A percentile compares a stretch with the other conserved stretches of the same genome.
Conservation (phyloP, 108 stramenopile genomes). For the Nitzschia palea region DNA sequence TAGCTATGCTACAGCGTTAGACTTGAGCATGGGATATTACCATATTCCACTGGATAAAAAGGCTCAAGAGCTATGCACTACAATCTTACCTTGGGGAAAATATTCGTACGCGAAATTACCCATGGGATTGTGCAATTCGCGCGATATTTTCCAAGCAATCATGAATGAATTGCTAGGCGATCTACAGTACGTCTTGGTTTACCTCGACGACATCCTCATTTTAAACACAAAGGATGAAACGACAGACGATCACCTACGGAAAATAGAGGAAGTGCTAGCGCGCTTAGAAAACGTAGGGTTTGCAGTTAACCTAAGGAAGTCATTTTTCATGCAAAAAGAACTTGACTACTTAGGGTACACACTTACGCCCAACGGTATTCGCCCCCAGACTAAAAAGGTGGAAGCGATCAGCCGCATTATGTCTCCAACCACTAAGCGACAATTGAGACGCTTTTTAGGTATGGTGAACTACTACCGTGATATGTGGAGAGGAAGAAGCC, state of each 20-base stretch:
- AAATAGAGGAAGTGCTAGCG: conserved; percentile 14
- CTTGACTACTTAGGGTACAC: conserved; percentile 38
- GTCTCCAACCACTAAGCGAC: conserved; percentile 20
- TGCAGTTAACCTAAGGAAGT: conserved; percentile 25
- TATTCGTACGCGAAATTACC: conserved; percentile 25
- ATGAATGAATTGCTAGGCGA: conserved; percentile 32
- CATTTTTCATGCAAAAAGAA: conserved; percentile 19
- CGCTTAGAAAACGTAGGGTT: conserved; percentile 18
- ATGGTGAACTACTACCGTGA: conserved; percentile 49
- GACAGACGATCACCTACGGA: conserved; percentile 27
- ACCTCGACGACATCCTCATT: conserved; percentile 39
- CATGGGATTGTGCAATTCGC: conserved; percentile 16
- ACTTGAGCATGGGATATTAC: conserved; percentile 39
- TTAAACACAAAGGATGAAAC: neutral
- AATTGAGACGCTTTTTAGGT: conserved; percentile 44
- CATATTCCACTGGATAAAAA: conserved; percentile 28
- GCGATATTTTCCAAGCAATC: conserved; percentile 31
- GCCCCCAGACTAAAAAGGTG: conserved; percentile 44
- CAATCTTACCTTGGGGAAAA: conserved; percentile 29
- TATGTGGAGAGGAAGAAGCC: conserved; percentile 30
- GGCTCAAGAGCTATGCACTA: conserved; percentile 15
- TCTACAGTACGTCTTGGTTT: conserved; percentile 24
- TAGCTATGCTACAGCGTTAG: conserved; percentile 29
- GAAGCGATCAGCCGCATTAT: conserved; percentile 33
- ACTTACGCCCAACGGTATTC: conserved; percentile 30